Base-by-base conservation (phyloP, 176 grass and related monocot genomes). In the Guadua angustifolia region DNA sequence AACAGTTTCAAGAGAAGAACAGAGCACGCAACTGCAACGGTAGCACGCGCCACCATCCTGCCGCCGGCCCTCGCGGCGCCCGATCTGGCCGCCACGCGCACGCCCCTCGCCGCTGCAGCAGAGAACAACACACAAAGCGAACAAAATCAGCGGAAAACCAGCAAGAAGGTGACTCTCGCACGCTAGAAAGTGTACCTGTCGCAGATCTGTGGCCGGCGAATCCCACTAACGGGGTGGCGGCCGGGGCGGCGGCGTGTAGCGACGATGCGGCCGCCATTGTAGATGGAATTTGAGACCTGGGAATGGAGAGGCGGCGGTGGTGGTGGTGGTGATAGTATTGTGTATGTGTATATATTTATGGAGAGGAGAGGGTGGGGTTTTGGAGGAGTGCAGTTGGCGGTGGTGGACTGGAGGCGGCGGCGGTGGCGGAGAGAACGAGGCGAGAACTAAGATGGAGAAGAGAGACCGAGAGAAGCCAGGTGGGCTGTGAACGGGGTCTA, bases 391-490 rank as follows among this genome's bases (percentile, higher is more conserved):
- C 57, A 14, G 87, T 17, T 35, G 73, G 69, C 73, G 66, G 74
- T 10, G 83, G 83, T 35, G 83, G 77, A 84, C 51, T 11, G 88
- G 78, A 62, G 62, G 83, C 66, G 26, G 84, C 18, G 73, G 66
- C 57, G 88, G n/a, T n/a, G n/a, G 83, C 88, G 88, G 83, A 86
- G 84, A 73, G 66, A 83, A 79, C 79, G 79, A 86, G 79, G 79
- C 36, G 66, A 47, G 49, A 24, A 29, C 63, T 60, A 60, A 79
- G 58, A 14, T 3, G 32, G 21, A 73, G 88, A 71, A 71, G 88
- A 55, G 39, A 64, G 13, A 83, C 66, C 79, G 70, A 66, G 79
- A 32, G 26, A 29, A 2, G 64, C 63, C 22, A 61, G 72, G 63
- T 71, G 63, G 53, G 53, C 15, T 42, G 80, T 75, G 71, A 38